Conservation (phyloP, 2,329 filamentous ascomycete species). For the Teratosphaeria epicoccoides region DNA sequence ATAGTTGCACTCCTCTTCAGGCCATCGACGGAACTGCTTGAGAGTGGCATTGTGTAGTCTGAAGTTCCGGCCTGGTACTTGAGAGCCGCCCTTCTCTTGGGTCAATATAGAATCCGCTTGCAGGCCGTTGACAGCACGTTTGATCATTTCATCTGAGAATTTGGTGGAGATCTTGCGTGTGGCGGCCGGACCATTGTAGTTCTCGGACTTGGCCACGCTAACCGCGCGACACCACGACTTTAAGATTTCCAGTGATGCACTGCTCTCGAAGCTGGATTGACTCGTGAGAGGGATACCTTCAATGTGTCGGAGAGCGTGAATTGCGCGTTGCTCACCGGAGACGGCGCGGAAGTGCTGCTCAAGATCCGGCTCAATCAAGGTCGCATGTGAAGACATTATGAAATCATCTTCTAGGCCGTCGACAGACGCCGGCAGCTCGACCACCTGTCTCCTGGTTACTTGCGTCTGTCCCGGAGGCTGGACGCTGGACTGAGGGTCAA, state of each 20-base stretch:
- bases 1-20: conserved; percentile 27
- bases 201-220: conserved; percentile 30
- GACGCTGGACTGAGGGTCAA: background rate
- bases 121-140: conserved; percentile 47
- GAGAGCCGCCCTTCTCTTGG: conserved; percentile 49
- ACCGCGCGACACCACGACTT: conserved; percentile 39
- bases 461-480: background rate
- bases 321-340: conserved; percentile 11
- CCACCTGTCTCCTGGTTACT: background rate
- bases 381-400: background rate
- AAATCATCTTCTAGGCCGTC: background rate
- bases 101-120: conserved; percentile 45
- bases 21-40: conserved; percentile 45
- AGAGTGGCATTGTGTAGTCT: conserved; percentile 51
- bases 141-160: conserved; percentile 25
- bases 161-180: conserved; percentile 28
- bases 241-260: conserved; percentile 6
- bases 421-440: background rate
- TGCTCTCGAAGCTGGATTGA: background rate
- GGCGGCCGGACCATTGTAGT: conserved; percentile 31
- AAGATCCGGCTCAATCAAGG: background rate
- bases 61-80: conserved; percentile 51
- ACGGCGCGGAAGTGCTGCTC: conserved; percentile 9
- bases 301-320: conserved; percentile 9
- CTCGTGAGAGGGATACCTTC: conserved; percentile 3